Percentiles rank a stretch among this genome's conserved stretches.
These are phyloP conservation scores for Saccharomycopsis sp. DNA, from an alignment of 805 yeast species.

Conservation along the genomic window DNA sequence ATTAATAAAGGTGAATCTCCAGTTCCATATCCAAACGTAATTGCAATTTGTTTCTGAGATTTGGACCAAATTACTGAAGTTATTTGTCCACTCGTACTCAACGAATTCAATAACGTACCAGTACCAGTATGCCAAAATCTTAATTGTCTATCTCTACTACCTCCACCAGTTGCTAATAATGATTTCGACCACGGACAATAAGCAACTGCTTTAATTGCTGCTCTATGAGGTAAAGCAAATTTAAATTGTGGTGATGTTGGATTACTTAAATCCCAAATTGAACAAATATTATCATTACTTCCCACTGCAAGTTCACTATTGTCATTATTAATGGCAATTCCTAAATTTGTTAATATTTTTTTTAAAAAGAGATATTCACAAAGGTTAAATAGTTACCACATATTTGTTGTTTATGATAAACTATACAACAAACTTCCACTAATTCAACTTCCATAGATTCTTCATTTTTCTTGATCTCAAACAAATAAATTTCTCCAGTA, in stretches of 20 bases:
- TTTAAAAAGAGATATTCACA: background rate
- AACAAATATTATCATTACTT: conserved; percentile 72
- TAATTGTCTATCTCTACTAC: conserved; percentile 68
- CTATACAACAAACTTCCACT: conserved; percentile 26
- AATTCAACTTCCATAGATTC: conserved; percentile 20
- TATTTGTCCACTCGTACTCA: conserved; percentile 59
- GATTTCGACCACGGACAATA: conserved; percentile 86
- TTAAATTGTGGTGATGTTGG: conserved; percentile 28
- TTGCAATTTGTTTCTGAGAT: conserved; percentile 51
- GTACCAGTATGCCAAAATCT: conserved; percentile 80
- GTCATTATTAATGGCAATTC: conserved; percentile 48
- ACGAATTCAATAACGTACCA: conserved; percentile 56
- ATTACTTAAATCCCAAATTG: conserved; percentile 59
- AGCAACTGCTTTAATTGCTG: conserved; percentile 85
- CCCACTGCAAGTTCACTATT: conserved; percentile 62
- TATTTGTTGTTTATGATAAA: conserved; percentile 46
- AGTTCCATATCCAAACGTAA: conserved; percentile 75
- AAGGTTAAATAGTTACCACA: conserved; percentile 33
- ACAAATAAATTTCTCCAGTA: conserved; percentile 44
- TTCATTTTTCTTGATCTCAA: conserved; percentile 23
- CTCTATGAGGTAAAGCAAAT: conserved; percentile 52
- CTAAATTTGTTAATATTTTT: conserved; percentile 24
- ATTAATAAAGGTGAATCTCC: conserved; percentile 40
- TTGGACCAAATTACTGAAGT: conserved; percentile 74
- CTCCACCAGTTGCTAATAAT: conserved; percentile 85